A percentile compares a stretch with the other conserved stretches of the same genome.
Evolutionary conservation across 2,329 filamentous ascomycete genomes (phyloP).

Genomic region (Berkeleyomyces basicola): DNA sequence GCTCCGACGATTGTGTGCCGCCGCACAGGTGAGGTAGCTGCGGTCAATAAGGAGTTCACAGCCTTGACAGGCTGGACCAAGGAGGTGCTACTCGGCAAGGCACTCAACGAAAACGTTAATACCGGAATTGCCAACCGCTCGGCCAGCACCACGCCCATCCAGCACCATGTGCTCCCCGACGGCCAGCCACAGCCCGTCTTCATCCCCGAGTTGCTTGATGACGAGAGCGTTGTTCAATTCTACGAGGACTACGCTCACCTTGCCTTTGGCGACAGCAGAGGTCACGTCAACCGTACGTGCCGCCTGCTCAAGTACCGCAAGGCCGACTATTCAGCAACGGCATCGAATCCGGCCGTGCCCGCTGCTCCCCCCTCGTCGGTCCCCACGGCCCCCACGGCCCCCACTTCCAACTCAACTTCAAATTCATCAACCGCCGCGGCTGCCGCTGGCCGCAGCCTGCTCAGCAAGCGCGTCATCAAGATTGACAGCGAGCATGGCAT

Average conservation of each 20-base stretch:
- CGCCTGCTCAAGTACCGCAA: conserved; percentile 78
- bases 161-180: conserved; percentile 24
- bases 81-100: conserved; percentile 72
- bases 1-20: conserved; percentile 86
- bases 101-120: conserved; percentile 77
- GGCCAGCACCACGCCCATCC: conserved; percentile 35
- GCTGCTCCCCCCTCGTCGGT: background rate
- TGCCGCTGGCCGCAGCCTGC: conserved; percentile 24
- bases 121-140: conserved; percentile 35
- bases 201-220: conserved; percentile 80
- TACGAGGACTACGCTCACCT: conserved; percentile 90
- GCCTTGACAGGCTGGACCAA: conserved; percentile 89
- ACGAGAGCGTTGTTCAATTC: conserved; percentile 84
- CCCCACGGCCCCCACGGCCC: conserved; percentile 15
- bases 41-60: conserved; percentile 92
- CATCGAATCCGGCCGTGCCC: conserved; percentile 2
- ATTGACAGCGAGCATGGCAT: conserved; percentile 64
- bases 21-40: conserved; percentile 84
- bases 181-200: conserved; percentile 62
- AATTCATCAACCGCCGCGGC: conserved; percentile 17
- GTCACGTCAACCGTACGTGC: conserved; percentile 67
- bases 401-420: conserved; percentile 16
- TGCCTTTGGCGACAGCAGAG: conserved; percentile 79
- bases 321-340: conserved; percentile 13
- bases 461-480: conserved; percentile 42